Conservation (phyloP, 345 rosid species). For the Bruguiera sexangula region DNA sequence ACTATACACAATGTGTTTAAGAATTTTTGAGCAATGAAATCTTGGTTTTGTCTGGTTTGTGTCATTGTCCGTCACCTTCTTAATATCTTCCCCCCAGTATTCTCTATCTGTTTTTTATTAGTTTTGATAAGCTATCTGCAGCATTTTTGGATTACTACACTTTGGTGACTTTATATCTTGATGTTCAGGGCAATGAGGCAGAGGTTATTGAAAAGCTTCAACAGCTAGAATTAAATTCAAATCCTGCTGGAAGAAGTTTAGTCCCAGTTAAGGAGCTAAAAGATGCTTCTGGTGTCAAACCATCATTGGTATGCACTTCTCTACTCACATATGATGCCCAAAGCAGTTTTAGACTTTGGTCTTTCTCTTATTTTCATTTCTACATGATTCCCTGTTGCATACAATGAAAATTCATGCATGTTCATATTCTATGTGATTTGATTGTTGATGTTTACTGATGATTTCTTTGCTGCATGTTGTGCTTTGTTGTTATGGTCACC, state of each 20-base stretch:
- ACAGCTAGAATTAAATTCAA: slow-evolving; percentile 62
- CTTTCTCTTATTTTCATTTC: neutral
- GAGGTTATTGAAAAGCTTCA: slow-evolving; percentile 68
- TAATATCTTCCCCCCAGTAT: neutral
- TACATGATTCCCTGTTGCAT: no score
- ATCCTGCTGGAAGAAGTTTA: slow-evolving; percentile 46
- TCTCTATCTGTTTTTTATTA: neutral
- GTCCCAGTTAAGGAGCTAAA: slow-evolving; percentile 46
- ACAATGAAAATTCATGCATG: neutral
- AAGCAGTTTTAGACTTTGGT: neutral
- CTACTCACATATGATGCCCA: neutral
- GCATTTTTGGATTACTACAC: slow-evolving; percentile 1
- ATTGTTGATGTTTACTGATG: neutral
- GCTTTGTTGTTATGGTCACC: neutral
- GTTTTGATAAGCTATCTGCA: neutral
- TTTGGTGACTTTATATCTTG: slow-evolving; percentile 18
- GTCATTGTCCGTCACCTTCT: neutral
- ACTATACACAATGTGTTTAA: neutral
- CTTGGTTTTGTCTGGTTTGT: neutral
- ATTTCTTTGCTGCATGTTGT: neutral
- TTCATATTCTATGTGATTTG: neutral
- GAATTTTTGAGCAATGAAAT: slow-evolving; percentile 1
- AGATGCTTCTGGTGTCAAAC: slow-evolving; percentile 39
- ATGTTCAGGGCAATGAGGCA: slow-evolving; percentile 63
- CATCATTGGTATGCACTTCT: slow-evolving; percentile 54